Conservation (phyloP, 2,329 filamentous ascomycete species). For the Hortaea werneckii region DNA sequence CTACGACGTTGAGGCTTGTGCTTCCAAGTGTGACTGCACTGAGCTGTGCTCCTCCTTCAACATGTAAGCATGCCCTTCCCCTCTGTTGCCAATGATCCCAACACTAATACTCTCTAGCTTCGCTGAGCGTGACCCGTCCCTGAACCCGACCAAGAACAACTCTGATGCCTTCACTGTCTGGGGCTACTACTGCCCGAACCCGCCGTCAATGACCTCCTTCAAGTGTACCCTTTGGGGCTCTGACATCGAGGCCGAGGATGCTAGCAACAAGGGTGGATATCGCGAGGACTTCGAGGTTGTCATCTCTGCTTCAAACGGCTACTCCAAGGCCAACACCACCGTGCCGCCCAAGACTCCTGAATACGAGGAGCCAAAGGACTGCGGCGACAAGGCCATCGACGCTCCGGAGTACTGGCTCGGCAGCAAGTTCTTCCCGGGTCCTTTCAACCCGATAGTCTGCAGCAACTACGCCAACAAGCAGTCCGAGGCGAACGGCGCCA, state of each 20-base stretch:
- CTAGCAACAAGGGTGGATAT: constrained; percentile 20
- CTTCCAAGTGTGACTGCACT: constrained; percentile 22
- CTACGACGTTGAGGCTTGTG: constrained; percentile 23
- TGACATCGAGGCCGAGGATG: constrained; percentile 19
- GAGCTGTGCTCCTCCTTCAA: constrained; percentile 26
- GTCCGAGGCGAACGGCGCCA: constrained; percentile 11
- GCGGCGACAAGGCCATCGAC: constrained; percentile 9
- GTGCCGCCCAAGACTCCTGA: constrained; percentile 7
- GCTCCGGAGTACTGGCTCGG: constrained; percentile 12
- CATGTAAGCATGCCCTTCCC: constrained; percentile 7
- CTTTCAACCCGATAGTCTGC: constrained; percentile 23
- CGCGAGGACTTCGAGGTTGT: constrained; percentile 21
- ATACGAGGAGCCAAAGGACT: constrained; percentile 7
- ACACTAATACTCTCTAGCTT: constrained; percentile 7
- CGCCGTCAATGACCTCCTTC: constrained; percentile 28
- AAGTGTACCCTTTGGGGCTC: constrained; percentile 32
- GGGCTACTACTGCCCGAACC: constrained; percentile 25
- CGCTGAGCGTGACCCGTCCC: constrained; percentile 25
- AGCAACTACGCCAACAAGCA: constrained; percentile 13
- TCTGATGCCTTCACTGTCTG: constrained; percentile 12
- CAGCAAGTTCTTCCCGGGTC: constrained; percentile 23
- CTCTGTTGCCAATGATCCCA: too few species aligned
- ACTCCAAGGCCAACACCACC: constrained; percentile 16
- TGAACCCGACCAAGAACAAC: constrained; percentile 22
- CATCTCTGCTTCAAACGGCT: constrained; percentile 20